Conservation (phyloP, 345 rosid genomes). For the Geranium rotundifolium region DNA sequence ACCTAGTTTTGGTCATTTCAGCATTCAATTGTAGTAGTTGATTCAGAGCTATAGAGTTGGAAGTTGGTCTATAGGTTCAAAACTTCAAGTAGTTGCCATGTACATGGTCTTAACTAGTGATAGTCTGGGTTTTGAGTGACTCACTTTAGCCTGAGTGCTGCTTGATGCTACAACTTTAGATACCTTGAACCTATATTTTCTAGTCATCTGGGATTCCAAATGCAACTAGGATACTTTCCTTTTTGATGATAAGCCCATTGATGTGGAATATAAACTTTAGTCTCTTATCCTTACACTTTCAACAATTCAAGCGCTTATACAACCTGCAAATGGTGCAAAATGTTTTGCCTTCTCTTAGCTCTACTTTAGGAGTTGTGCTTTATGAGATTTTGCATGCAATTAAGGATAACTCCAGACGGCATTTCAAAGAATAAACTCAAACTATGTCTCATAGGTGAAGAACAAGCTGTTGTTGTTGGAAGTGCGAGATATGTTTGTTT, state of each 20-base stretch:
- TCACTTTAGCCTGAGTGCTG: neutral
- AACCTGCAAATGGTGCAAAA: neutral
- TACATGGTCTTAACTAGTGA: neutral
- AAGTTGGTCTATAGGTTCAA: neutral
- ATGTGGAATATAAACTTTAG: neutral
- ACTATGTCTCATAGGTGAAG: no score
- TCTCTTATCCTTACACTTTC: neutral
- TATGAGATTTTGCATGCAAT: neutral
- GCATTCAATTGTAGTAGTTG: neutral
- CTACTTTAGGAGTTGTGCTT: neutral
- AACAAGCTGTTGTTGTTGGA: no score
- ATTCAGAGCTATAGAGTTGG: neutral
- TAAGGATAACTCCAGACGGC: neutral
- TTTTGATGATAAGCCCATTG: neutral
- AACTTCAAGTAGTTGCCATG: neutral
- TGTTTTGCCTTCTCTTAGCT: neutral
- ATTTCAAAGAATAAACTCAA: no score
- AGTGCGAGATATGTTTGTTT: no score
- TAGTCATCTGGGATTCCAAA: neutral
- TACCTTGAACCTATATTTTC: neutral
- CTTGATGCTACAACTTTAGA: neutral
- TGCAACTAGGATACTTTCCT: neutral
- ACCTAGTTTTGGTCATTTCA: neutral
- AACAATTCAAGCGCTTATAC: neutral
- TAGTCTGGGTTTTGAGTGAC: neutral